These are phyloP conservation scores for Amniculicola lignicola DNA, from an alignment of 495 filamentous ascomycete species.

Conservation along the genomic window DNA sequence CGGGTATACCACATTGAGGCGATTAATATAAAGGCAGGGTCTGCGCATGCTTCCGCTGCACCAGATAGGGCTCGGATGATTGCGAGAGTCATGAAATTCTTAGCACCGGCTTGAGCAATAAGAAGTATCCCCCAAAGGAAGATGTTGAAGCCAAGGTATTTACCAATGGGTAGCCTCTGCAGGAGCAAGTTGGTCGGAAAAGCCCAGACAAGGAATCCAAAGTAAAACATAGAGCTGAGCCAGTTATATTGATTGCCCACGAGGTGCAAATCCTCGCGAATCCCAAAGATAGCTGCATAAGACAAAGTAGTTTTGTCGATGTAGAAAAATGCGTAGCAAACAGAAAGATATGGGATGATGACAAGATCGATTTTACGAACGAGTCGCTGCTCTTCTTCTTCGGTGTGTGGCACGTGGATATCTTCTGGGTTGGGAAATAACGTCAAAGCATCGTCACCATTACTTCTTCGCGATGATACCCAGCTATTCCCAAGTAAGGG, in stretches of 20 bases:
- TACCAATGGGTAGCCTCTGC: slow-evolving; percentile 55
- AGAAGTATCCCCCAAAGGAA: slow-evolving; percentile 59
- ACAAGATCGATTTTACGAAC: not conserved
- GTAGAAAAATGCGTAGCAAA: not conserved
- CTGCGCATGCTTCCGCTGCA: slow-evolving; percentile 53
- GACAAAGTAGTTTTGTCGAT: slow-evolving; percentile 17
- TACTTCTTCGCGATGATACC: not conserved
- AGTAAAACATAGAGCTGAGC: slow-evolving; percentile 77
- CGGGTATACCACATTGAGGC: slow-evolving; percentile 53
- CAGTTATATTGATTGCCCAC: slow-evolving; percentile 57
- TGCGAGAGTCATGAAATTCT: slow-evolving; percentile 55
- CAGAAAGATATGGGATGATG: not conserved
- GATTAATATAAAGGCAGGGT: slow-evolving; percentile 38
- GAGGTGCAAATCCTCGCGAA: slow-evolving; percentile 53
- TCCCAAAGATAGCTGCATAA: slow-evolving; percentile 10
- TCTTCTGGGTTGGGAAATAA: not conserved
- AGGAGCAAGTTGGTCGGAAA: slow-evolving; percentile 52
- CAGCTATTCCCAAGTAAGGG: no score
- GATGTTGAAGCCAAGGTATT: slow-evolving; percentile 57
- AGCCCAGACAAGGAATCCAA: slow-evolving; percentile 53
- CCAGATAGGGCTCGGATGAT: slow-evolving; percentile 56
- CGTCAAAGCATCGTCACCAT: not conserved
- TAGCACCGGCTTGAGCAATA: slow-evolving; percentile 55
- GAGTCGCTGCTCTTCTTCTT: no score
- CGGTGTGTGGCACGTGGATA: not conserved